Percentiles rank a stretch among this genome's conserved stretches.
These are phyloP conservation scores for Xerocomellus intermedius DNA, from an alignment of 768 basidiomycete species.

Conservation along the genomic window DNA sequence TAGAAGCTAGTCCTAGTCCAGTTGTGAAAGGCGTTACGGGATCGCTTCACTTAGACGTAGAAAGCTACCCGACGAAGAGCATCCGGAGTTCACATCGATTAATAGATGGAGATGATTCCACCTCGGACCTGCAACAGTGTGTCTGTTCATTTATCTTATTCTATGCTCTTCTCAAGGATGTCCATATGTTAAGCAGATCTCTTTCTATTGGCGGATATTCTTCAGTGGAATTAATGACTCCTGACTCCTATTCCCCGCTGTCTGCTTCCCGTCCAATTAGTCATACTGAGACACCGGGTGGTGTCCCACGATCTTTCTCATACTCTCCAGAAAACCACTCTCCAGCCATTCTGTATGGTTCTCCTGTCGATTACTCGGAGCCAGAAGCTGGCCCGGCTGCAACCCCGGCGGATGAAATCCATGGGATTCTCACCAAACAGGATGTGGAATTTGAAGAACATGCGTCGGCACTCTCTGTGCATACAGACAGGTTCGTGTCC, in stretches of 20 bases:
- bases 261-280: not conserved
- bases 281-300: not conserved
- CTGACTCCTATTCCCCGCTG: not conserved
- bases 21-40: not conserved
- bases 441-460: not conserved
- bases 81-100: not conserved
- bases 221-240: not conserved
- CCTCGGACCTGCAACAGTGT: not conserved
- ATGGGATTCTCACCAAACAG: not conserved
- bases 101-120: not conserved
- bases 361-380: not conserved
- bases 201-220: not conserved
- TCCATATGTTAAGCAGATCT: not conserved
- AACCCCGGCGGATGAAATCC: not conserved
- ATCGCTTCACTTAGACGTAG: not conserved
- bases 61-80: not conserved
- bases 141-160: not conserved
- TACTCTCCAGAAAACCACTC: not conserved
- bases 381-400: not conserved
- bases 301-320: not conserved
- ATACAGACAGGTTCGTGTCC: slow-evolving; percentile 2
- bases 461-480: not conserved
- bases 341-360: not conserved
- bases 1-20: not conserved
- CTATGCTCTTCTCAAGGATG: not conserved